These are phyloP conservation scores for Caloboletus firmus DNA, from an alignment of 1,284 basidiomycete species.

Conservation along the genomic window DNA sequence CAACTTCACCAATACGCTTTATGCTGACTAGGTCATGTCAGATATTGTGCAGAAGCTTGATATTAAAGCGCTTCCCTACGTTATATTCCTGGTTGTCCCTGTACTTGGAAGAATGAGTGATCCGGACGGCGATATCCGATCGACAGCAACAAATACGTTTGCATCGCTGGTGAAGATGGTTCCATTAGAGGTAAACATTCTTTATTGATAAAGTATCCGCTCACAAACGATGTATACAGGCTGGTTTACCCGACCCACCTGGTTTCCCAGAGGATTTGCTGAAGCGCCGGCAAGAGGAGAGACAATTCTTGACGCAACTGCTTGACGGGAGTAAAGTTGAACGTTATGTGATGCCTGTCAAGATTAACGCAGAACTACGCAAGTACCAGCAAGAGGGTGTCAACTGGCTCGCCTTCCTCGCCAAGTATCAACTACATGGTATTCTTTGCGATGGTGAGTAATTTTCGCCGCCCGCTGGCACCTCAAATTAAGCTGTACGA, in stretches of 20 bases:
- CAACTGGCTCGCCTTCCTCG: conserved; percentile 98
- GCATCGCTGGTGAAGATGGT: conserved; percentile 99
- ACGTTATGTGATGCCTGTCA: conserved; percentile 84
- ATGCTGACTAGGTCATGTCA: conserved; percentile 35
- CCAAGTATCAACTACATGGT: conserved; percentile 96
- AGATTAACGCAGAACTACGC: conserved; percentile 91
- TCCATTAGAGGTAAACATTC: conserved; percentile 78
- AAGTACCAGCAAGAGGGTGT: conserved; percentile 99
- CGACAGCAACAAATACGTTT: conserved; percentile 95
- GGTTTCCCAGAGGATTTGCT: conserved; percentile 92
- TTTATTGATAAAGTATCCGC: not conserved
- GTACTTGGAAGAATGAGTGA: conserved; percentile 98
- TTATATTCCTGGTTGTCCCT: conserved; percentile 96
- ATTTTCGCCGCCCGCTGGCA: not conserved
- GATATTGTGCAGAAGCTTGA: conserved; percentile 92
- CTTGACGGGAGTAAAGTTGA: conserved; percentile 95
- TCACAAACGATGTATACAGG: conserved; percentile 51
- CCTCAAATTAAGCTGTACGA: not conserved
- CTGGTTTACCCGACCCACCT: conserved; percentile 92
- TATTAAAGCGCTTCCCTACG: conserved; percentile 93
- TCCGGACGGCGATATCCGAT: conserved; percentile 85
- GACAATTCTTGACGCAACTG: conserved; percentile 91
- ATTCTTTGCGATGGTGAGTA: conserved; percentile 93
- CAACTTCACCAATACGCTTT: not conserved
- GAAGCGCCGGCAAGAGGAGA: conserved; percentile 83